Evolutionary conservation across 1,139 yeast genomes (phyloP), one percentile per base, ranked within the genome.

Genomic region (Sugiyamaella sp.): DNA sequence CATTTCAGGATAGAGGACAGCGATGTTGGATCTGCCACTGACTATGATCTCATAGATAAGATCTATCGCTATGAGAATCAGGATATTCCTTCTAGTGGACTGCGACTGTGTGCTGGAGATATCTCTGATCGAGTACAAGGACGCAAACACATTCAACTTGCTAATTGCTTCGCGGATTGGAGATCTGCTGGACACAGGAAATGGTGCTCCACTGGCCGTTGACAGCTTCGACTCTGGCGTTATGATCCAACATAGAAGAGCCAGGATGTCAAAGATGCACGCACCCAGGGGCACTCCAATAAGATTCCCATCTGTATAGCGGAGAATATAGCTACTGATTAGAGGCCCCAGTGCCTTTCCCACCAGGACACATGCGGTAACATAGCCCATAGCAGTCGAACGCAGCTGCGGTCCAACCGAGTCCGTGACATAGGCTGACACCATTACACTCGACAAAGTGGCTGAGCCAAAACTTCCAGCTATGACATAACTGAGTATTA

Each of bases 321-420:
- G 44, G 8, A 60, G 52, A 4, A 48, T 32, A 20, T 45, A 25
- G 32, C 61, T 55, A 39, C 55, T 51, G 12, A 58, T 29, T 35
- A 58, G 55, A 14, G 63, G 63, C 16, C 63, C 63, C 2, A 52
- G 46, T 2, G 62, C 59, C 44, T 60, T 60, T 14, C 63, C 63
- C 8, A 59, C 43, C 19, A 60, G 46, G 5, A 40, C 49, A 46
- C 60, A 58, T 2, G 63, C 62, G 33, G 54, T 55, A 32, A 59
- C 51, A 35, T 54, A 58, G 19, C 62, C 53, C 62, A 60, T 58
- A 1, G 63, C 63, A 24, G 51, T 53, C 14, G 62, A 52, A 9
- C 63, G 55, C 20, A 53, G 52, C 12, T 40, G 45, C 1, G 62
- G 57, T 19, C 46, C 35, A 3, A 59, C 59, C 22, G 57, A 56